A percentile compares a stretch with the other conserved stretches of the same genome.
phyloP scores from a whole-genome alignment of 345 rosid genomes.

The Populus simonii region DNA sequence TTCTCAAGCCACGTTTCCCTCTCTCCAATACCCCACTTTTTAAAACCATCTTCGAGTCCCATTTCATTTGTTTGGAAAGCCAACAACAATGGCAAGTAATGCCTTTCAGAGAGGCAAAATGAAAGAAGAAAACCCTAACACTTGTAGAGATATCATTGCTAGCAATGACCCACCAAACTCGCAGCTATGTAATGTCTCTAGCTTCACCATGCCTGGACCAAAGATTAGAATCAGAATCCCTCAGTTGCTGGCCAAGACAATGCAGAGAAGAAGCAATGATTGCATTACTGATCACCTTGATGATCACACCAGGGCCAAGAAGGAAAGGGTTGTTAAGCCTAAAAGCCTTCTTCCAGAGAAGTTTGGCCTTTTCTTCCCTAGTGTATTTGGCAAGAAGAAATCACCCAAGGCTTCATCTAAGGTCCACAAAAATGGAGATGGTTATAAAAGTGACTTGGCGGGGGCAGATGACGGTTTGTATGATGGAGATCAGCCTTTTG shows the following conservation, averaged over 20 bases:
- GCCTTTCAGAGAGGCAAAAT: background rate
- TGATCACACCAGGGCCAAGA: background rate
- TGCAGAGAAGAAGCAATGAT: constrained; percentile 8
- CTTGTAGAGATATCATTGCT: background rate
- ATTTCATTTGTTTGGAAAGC: background rate
- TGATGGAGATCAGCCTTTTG: background rate
- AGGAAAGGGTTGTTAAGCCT: constrained; percentile 1
- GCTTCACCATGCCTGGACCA: constrained; percentile 14
- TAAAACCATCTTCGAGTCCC: background rate
- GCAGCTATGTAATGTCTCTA: constrained; percentile 3
- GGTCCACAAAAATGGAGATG: background rate
- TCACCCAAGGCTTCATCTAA: background rate
- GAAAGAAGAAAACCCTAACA: background rate
- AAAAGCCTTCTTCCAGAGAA: constrained; percentile 14
- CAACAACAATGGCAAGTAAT: constrained; percentile 4
- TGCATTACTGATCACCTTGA: background rate
- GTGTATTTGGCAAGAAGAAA: constrained; percentile 28
- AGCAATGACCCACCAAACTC: background rate
- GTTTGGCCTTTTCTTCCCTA: constrained; percentile 26
- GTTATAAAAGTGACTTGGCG: background rate
- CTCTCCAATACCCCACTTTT: background rate
- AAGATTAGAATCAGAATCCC: constrained; percentile 34
- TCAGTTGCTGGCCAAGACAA: constrained; percentile 23
- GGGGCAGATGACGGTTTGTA: background rate
- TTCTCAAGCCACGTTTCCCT: constrained; percentile 2